Percentiles rank a stretch among this genome's conserved stretches.
phyloP scores from a whole-genome alignment of 1,284 basidiomycete genomes.

The Cystobasidiaceae sp. region DNA sequence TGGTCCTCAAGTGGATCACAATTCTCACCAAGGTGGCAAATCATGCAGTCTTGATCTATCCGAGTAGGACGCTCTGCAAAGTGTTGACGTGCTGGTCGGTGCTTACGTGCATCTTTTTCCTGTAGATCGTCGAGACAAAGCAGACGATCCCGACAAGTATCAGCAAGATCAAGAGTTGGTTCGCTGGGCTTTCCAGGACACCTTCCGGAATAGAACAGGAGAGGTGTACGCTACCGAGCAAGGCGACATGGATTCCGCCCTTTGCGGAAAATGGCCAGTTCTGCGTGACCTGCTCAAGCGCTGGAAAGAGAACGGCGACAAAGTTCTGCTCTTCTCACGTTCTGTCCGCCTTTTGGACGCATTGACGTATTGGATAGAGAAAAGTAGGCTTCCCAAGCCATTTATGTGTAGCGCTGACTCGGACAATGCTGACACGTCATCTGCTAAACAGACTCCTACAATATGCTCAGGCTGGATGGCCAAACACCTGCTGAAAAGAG shows the following conservation, averaged over 20 bases:
- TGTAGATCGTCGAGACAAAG: slow-evolving; percentile 54
- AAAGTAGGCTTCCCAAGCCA: slow-evolving; percentile 39
- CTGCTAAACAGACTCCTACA: slow-evolving; percentile 52
- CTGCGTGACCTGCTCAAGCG: slow-evolving; percentile 58
- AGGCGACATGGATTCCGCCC: slow-evolving; percentile 46
- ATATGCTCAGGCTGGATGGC: slow-evolving; percentile 68
- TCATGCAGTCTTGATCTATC: slow-evolving; percentile 72
- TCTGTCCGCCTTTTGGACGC: slow-evolving; percentile 74
- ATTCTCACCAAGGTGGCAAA: slow-evolving; percentile 78
- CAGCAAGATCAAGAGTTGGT: slow-evolving; percentile 41
- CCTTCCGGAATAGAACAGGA: slow-evolving; percentile 37
- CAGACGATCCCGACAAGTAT: slow-evolving; percentile 43
- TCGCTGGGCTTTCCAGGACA: slow-evolving; percentile 43
- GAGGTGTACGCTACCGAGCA: slow-evolving; percentile 24
- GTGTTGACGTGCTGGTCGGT: neutral
- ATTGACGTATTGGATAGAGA: slow-evolving; percentile 63
- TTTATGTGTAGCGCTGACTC: too few relatives aligned
- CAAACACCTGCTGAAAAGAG: slow-evolving; percentile 49
- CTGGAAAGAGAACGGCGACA: slow-evolving; percentile 51
- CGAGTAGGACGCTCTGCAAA: slow-evolving; percentile 54
- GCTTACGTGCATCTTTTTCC: slow-evolving; percentile 39
- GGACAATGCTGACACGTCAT: neutral
- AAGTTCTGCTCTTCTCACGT: slow-evolving; percentile 73
- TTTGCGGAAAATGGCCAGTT: slow-evolving; percentile 84
- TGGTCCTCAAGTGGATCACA: slow-evolving; percentile 57